These are phyloP conservation scores for Pelargonium fulgidum DNA, from an alignment of 441 rosid genomes.

Conservation along the genomic window DNA sequence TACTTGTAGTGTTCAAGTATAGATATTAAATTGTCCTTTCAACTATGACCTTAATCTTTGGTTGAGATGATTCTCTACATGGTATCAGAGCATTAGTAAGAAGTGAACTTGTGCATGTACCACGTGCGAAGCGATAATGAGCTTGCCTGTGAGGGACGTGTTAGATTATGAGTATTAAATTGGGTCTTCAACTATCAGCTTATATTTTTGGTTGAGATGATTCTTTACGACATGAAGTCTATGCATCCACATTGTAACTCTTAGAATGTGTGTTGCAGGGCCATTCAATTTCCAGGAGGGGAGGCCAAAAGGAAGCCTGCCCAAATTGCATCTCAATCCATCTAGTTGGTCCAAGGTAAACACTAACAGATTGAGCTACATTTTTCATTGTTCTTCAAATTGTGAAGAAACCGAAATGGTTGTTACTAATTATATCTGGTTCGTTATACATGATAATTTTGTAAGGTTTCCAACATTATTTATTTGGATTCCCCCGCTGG, in stretches of 20 bases:
- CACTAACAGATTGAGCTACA: neutral
- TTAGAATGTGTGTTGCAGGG: conserved; percentile 26
- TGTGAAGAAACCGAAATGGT: neutral
- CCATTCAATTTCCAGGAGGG: conserved; percentile 49
- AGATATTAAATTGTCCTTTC: no score
- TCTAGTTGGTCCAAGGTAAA: conserved; percentile 65
- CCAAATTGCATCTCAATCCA: conserved; percentile 48
- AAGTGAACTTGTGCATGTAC: no score
- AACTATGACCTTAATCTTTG: no score
- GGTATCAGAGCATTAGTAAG: no score
- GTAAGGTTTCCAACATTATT: conserved; percentile 49
- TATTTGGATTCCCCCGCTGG: conserved; percentile 62
- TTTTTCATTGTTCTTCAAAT: neutral
- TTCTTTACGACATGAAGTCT: no score
- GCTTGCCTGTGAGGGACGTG: no score
- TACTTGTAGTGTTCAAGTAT: no score
- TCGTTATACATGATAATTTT: neutral
- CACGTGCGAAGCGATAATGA: no score
- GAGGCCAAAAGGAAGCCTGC: conserved; percentile 27
- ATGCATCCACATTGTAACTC: neutral
- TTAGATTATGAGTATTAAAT: no score
- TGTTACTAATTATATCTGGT: neutral
- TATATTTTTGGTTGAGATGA: no score
- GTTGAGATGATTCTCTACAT: no score
- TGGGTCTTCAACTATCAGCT: no score